A percentile compares a stretch with the other conserved stretches of the same genome.
Evolutionary conservation across 2,329 filamentous ascomycete species (phyloP).

Genomic region (Geosmithia putterillii): DNA sequence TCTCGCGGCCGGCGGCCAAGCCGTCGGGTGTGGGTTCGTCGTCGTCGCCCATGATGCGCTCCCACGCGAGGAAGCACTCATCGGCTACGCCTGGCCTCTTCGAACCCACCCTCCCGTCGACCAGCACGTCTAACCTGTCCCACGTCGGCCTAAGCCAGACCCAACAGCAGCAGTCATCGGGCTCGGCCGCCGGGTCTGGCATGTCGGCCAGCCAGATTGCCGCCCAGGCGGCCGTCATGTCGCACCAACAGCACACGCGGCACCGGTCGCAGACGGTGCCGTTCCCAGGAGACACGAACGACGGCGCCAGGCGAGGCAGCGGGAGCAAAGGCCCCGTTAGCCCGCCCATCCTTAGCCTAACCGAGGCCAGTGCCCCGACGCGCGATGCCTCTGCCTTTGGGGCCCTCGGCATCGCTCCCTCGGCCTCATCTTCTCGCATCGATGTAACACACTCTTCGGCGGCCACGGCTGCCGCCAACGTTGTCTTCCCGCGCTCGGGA

Average conservation of each 20-base stretch:
- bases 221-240: slow-evolving; percentile 65
- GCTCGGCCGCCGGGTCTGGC: slow-evolving; percentile 10
- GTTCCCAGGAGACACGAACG: slow-evolving; percentile 33
- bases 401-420: slow-evolving; percentile 33
- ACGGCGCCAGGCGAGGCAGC: slow-evolving; percentile 29
- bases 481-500: slow-evolving; percentile 57
- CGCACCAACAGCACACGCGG: slow-evolving; percentile 38
- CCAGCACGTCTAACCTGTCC: slow-evolving; percentile 40
- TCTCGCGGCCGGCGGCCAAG: slow-evolving; percentile 38
- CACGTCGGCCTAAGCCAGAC: slow-evolving; percentile 33
- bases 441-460: slow-evolving; percentile 45
- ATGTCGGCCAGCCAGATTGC: slow-evolving; percentile 65
- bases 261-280: slow-evolving; percentile 68
- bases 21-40: slow-evolving; percentile 9
- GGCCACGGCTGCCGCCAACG: slow-evolving; percentile 56
- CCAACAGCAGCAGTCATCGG: slow-evolving; percentile 19
- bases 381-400: slow-evolving; percentile 44
- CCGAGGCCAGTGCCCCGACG: slow-evolving; percentile 50
- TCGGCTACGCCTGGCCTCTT: slow-evolving; percentile 68
- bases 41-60: slow-evolving; percentile 19
- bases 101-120: slow-evolving; percentile 58
- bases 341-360: slow-evolving; percentile 51
- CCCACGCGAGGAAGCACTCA: slow-evolving; percentile 52
- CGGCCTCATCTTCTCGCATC: slow-evolving; percentile 42
- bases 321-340: slow-evolving; percentile 39